Conservation (phyloP, 441 rosid species). For the Populus tomentosa region DNA sequence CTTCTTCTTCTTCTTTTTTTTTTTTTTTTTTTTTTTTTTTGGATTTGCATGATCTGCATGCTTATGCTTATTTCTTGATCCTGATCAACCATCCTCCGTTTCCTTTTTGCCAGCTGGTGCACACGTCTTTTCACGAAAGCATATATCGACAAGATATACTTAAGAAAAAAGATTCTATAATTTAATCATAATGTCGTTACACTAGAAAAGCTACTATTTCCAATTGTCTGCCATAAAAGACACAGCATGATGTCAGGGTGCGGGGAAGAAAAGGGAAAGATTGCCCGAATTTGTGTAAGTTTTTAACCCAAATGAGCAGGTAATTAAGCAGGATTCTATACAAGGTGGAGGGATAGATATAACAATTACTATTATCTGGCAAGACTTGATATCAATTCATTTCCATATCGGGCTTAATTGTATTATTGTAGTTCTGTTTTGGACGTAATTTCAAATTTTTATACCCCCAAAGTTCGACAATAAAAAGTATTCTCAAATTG, state of each 20-base stretch:
- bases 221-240: neutral
- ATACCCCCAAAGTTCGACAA: too few relatives aligned
- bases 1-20: neutral
- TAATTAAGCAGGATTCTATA: too few relatives aligned
- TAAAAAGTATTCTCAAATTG: too few relatives aligned
- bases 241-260: neutral
- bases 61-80: constrained; percentile 2
- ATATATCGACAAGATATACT: constrained; percentile 13
- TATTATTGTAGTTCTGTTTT: too few relatives aligned
- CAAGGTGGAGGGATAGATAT: neutral
- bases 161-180: neutral
- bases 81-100: neutral
- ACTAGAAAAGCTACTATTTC: neutral
- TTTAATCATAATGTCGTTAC: neutral
- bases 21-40: neutral
- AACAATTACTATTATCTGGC: too few relatives aligned
- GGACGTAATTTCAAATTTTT: too few relatives aligned
- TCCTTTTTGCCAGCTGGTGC: constrained; percentile 14
- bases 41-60: constrained; percentile 22
- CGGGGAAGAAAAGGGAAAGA: neutral
- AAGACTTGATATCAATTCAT: too few relatives aligned
- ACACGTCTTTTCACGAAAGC: constrained; percentile 26
- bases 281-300: neutral
- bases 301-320: neutral
- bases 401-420: too few relatives aligned